Evolutionary conservation across 805 yeast species (phyloP).

Genomic region (Suhomyces kilbournensis): DNA sequence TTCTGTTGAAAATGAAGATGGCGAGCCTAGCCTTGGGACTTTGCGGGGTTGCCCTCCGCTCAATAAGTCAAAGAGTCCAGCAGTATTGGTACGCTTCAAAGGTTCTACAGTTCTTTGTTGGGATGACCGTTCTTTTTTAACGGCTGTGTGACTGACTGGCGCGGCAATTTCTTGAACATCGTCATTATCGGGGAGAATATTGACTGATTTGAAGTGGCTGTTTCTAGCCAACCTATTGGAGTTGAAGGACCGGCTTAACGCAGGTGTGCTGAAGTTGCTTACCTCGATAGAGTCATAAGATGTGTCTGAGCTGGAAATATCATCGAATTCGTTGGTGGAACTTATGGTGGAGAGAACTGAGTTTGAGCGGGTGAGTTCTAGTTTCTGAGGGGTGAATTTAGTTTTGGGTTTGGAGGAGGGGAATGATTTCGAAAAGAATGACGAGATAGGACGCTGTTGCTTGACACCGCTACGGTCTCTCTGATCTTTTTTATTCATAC

Average conservation of each 20-base stretch:
- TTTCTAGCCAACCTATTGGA: slow-evolving; percentile 4
- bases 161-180: slow-evolving; percentile 1
- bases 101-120: not conserved
- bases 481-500: not conserved
- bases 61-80: not conserved
- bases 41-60: not conserved
- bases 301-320: slow-evolving; percentile 23
- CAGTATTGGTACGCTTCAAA: not conserved
- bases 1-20: slow-evolving; percentile 1
- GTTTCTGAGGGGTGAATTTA: not conserved
- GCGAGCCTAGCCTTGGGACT: slow-evolving; percentile 12
- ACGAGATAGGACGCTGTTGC: slow-evolving; percentile 26
- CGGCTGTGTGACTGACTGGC: not conserved
- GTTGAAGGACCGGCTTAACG: slow-evolving; percentile 18
- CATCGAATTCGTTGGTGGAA: slow-evolving; percentile 26
- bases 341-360: slow-evolving; percentile 20
- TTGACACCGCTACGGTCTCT: not conserved
- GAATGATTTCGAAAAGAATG: slow-evolving; percentile 19
- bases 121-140: not conserved
- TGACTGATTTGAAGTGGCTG: not conserved
- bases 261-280: slow-evolving; percentile 35
- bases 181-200: slow-evolving; percentile 1
- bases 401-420: not conserved
- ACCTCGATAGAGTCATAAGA: slow-evolving; percentile 39
- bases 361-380: slow-evolving; percentile 13